Evolutionary conservation across 805 yeast species (phyloP), one percentile per base, ranked within the genome.

Genomic region (Starmerella geochares): DNA sequence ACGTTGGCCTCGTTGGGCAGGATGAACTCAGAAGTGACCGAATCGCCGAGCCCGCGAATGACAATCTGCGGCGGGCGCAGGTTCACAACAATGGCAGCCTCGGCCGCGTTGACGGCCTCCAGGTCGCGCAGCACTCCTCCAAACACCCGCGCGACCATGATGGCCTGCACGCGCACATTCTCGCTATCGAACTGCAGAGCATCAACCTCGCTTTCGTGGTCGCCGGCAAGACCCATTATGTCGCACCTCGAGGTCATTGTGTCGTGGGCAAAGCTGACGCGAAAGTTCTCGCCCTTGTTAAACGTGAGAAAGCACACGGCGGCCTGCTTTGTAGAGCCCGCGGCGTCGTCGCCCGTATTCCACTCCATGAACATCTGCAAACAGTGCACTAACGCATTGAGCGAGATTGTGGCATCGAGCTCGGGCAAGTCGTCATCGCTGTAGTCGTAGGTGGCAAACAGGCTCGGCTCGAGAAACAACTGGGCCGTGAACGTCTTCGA

Each of bases 41-140:
- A 71, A n/a, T 80, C 83, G 10, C 90, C 84, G 35, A 72, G 73
- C 0, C 92, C 81, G 4, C 83, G 74, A 47, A 86, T 72, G 23
- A 73, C 69, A 41, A 81, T 63, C 54, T 69, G 72, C 31, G 72
- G 69, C 4, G 63, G 57, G n/a, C 41, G 33, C 25, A 42, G 8
- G 6, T 6, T 24, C 17, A 47, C 53, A n/a, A 32, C 20, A n/a
- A 54, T 27, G n/a, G 47, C 23, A 6, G 50, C 41, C 14, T 49
- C 52, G 17, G 45, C 37, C 3, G 63, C 59, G 3, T 72, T 71
- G 10, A 78, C 63, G 47, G 78, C 81, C 49, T 73, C 75, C 58
- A 81, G 62, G 54, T 80, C 85, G 49, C 72, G 73, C 17, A 80
- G 55, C 0, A 77, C 75, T 44, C 75, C 77, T 52, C 68, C 70